Conservation (phyloP, 345 rosid species). For the Gossypium bickii region DNA sequence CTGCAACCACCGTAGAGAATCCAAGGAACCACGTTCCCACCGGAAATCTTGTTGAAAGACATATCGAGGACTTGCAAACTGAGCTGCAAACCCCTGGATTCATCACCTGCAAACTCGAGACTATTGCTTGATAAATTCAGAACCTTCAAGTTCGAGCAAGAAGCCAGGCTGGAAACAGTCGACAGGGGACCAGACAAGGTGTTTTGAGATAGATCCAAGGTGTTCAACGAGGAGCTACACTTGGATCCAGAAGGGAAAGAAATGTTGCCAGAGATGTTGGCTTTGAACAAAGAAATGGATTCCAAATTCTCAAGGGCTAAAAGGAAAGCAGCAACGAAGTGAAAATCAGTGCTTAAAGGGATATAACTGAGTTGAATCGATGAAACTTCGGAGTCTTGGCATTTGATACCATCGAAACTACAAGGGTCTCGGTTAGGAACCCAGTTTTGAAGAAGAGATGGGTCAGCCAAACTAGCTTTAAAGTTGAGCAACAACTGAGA, state of each 20-base stretch:
- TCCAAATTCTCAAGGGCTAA: slow-evolving; percentile 51
- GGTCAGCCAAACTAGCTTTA: slow-evolving; percentile 45
- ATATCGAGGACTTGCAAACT: slow-evolving; percentile 67
- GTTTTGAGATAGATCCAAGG: slow-evolving; percentile 76
- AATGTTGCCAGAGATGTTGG: slow-evolving; percentile 61
- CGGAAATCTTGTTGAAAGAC: slow-evolving; percentile 56
- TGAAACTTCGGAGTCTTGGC: slow-evolving; percentile 52
- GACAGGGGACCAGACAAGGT: slow-evolving; percentile 53
- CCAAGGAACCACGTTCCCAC: slow-evolving; percentile 48
- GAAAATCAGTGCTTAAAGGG: slow-evolving; percentile 49
- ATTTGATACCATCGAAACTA: slow-evolving; percentile 55
- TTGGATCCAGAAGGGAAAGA: slow-evolving; percentile 47
- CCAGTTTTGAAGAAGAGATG: slow-evolving; percentile 54
- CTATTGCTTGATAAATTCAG: slow-evolving; percentile 61
- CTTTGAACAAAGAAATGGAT: slow-evolving; percentile 39
- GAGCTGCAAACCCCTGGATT: slow-evolving; percentile 47
- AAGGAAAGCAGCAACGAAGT: slow-evolving; percentile 45
- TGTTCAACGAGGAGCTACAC: slow-evolving; percentile 56
- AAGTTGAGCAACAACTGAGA: slow-evolving; percentile 54
- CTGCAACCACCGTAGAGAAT: slow-evolving; percentile 54
- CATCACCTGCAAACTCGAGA: slow-evolving; percentile 41
- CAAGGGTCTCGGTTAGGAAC: slow-evolving; percentile 55
- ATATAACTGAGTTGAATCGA: slow-evolving; percentile 49
- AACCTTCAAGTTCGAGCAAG: slow-evolving; percentile 51
- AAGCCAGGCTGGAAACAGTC: slow-evolving; percentile 41